A percentile compares a stretch with the other conserved stretches of the same genome.
Evolutionary conservation across 75 land plant species (phyloP).

Genomic region (Isoetes taiwanensis): DNA sequence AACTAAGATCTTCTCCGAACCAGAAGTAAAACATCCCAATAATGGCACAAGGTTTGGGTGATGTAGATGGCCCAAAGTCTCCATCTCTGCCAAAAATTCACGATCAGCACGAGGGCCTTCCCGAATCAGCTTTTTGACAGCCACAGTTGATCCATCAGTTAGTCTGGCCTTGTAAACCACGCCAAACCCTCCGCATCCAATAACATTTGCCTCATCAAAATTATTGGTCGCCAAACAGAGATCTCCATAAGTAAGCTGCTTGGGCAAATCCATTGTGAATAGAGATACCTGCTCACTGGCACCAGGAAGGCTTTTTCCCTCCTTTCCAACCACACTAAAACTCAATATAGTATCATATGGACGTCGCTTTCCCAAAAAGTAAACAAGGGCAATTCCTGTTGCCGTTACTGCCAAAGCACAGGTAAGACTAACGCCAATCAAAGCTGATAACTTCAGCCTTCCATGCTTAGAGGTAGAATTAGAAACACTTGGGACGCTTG

Average conservation of each 20-base stretch:
- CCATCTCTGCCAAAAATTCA: constrained; percentile 63
- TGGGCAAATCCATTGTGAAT: too few relatives aligned
- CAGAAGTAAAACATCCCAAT: constrained; percentile 45
- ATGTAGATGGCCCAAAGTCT: constrained; percentile 33
- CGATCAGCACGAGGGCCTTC: constrained; percentile 34
- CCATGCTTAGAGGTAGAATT: too few relatives aligned
- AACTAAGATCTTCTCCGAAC: constrained; percentile 38
- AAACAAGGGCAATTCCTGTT: too few relatives aligned
- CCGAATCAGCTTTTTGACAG: constrained; percentile 45
- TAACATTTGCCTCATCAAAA: constrained; percentile 30
- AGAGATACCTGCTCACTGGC: too few relatives aligned
- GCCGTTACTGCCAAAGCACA: too few relatives aligned
- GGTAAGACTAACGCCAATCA: too few relatives aligned
- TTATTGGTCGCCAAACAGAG: constrained; percentile 34
- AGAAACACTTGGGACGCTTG: too few relatives aligned
- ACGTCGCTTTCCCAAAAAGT: too few relatives aligned
- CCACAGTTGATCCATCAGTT: constrained; percentile 44
- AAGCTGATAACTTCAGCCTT: too few relatives aligned
- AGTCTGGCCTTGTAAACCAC: constrained; percentile 44
- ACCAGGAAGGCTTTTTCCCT: too few relatives aligned
- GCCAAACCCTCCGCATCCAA: constrained; percentile 61
- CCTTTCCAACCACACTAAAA: too few relatives aligned
- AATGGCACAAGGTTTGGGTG: constrained; percentile 59
- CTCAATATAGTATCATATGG: too few relatives aligned
- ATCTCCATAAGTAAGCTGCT: constrained; percentile 32